phyloP scores from a whole-genome alignment of 2,329 filamentous ascomycete genomes.

The Colletotrichum camelliae region DNA sequence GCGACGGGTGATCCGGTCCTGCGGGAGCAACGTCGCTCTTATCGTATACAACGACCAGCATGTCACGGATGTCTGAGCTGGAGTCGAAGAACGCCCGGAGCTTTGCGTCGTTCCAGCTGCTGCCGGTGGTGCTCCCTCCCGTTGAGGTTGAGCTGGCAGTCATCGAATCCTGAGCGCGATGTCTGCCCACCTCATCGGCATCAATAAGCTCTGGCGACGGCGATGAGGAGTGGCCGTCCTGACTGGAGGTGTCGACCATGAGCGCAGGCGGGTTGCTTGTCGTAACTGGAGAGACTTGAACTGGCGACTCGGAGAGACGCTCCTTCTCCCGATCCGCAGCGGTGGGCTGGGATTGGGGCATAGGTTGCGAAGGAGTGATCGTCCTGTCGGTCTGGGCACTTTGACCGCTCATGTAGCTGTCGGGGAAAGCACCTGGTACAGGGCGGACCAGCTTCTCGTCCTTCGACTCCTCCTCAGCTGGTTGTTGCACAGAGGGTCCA shows the following conservation, averaged over 20 bases:
- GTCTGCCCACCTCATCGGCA: slow-evolving; percentile 42
- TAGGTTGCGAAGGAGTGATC: slow-evolving; percentile 25
- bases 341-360: background rate
- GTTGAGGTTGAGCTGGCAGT: slow-evolving; percentile 56
- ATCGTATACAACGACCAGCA: slow-evolving; percentile 91
- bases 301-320: slow-evolving; percentile 70
- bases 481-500: slow-evolving; percentile 33
- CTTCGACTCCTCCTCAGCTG: slow-evolving; percentile 22
- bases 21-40: slow-evolving; percentile 83
- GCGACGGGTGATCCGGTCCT: slow-evolving; percentile 87
- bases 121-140: slow-evolving; percentile 50
- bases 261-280: slow-evolving; percentile 67
- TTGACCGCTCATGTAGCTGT: slow-evolving; percentile 40
- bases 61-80: slow-evolving; percentile 84
- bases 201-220: slow-evolving; percentile 67
- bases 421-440: slow-evolving; percentile 45
- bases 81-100: slow-evolving; percentile 92
- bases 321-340: slow-evolving; percentile 32
- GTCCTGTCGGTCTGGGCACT: slow-evolving; percentile 39
- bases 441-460: slow-evolving; percentile 33
- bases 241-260: slow-evolving; percentile 73
- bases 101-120: slow-evolving; percentile 84
- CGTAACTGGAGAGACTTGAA: slow-evolving; percentile 65
- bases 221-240: slow-evolving; percentile 70
- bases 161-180: slow-evolving; percentile 50